Base-by-base conservation (phyloP, 208 protist species). In the Crithidia acanthocephali region DNA sequence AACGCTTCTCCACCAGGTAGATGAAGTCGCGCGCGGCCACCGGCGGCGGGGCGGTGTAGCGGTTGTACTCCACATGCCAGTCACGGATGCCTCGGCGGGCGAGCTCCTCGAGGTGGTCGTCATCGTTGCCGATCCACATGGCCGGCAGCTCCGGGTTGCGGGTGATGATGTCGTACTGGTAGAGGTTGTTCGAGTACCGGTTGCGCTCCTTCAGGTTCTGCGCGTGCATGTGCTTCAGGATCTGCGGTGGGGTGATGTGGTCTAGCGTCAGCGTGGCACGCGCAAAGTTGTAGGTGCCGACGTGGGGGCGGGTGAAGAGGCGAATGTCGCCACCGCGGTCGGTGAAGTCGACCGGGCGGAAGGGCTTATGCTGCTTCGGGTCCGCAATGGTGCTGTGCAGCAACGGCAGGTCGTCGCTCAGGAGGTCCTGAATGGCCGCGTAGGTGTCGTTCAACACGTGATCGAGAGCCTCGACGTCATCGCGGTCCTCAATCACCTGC, bases 201-300 rank as follows among this genome's bases (percentile, higher is more conserved):
- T 81, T 81, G 65, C 91, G 86, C 30, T 69, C 64, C 37, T 69
- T 61, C n/a, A 81, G 37, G 70, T 86, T 72, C 61, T 91, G 77
- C 25, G 77, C 63, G 74, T 92, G 86, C 85, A 95, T 91, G 55
- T 66, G 67, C 27, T 77, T 68, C 5, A 95, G 65, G n/a, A 95
- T 73, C n/a, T 80, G 61, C 59, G 74, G 75, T 8, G 88, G 84
- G 5, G 74, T 57, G 20, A 85, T 71, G 63, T 76, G 60, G 33
- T 78, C 72, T 47, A 95, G 76, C 42, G 82, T 92, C 27, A 95
- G 64, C 13, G 87, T 90, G 11, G 83, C 88, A 23, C 84, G 84
- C 0, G 85, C 88, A 59, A 94, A 95, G 79, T 94, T 91, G 69
- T 92, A 95, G 11, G 82, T 73, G 37, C 91, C 91, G 48, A 94